These are phyloP conservation scores for Solanum commersonii DNA, from an alignment of 257 asterid genomes.

Conservation along the genomic window DNA sequence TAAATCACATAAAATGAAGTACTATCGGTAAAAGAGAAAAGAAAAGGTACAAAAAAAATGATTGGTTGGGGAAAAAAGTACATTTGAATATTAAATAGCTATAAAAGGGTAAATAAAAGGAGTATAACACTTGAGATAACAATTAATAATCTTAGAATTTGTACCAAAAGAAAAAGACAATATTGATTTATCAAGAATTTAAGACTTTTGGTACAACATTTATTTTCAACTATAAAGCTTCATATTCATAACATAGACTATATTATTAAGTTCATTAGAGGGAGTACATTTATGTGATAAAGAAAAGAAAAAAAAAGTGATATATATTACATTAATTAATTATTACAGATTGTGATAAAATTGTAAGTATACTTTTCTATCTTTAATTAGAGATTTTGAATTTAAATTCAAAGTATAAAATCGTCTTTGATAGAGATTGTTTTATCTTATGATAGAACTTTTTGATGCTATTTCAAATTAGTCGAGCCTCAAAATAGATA, in stretches of 20 bases:
- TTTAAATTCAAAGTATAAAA: not conserved
- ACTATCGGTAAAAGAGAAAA: not conserved
- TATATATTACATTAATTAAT: not conserved
- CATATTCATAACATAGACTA: not conserved
- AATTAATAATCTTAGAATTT: not conserved
- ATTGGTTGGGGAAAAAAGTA: not conserved
- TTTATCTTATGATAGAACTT: rapidly evolving
- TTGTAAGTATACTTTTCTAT: not conserved
- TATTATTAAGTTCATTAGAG: not conserved
- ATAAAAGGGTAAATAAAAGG: not conserved
- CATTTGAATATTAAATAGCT: not conserved
- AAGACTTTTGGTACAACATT: not conserved
- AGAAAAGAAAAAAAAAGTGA: not conserved
- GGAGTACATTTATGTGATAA: not conserved
- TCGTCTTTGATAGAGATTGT: not conserved
- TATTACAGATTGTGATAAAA: not conserved
- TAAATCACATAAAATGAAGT: not conserved
- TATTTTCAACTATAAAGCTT: not conserved
- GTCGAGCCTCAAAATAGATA: not conserved
- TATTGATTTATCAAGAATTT: not conserved
- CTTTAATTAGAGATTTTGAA: not conserved
- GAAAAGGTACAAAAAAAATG: not conserved
- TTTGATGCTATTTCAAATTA: not conserved
- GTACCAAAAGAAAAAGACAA: not conserved
- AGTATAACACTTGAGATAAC: not conserved